Evolutionary conservation across 2,329 filamentous ascomycete genomes (phyloP).

Genomic region (Botrytis cinerea): DNA sequence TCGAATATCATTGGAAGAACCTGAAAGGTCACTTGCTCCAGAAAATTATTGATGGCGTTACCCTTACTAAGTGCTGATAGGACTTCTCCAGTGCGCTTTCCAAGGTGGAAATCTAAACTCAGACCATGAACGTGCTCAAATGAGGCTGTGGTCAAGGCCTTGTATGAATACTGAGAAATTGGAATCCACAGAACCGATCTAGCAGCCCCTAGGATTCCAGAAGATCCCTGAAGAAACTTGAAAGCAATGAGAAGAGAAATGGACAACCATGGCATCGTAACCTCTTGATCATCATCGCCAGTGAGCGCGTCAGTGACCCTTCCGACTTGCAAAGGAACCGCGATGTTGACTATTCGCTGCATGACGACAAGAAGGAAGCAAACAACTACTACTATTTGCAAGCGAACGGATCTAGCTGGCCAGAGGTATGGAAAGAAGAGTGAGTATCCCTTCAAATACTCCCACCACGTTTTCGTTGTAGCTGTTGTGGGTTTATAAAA

Average conservation of each 20-base stretch:
- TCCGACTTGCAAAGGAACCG: conserved; percentile 82
- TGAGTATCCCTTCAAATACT: conserved; percentile 89
- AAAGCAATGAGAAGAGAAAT: conserved; percentile 77
- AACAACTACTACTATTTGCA: conserved; percentile 77
- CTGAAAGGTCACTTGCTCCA: conserved; percentile 95
- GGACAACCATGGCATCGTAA: conserved; percentile 65
- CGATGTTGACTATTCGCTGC: conserved; percentile 81
- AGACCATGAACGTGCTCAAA: conserved; percentile 97
- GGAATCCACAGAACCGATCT: conserved; percentile 92
- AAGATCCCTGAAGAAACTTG: conserved; percentile 82
- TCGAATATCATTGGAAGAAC: conserved; percentile 95
- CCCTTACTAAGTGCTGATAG: conserved; percentile 95
- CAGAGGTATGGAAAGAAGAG: conserved; percentile 96
- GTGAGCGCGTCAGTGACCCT: conserved; percentile 75
- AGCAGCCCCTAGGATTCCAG: conserved; percentile 80
- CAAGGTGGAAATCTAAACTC: conserved; percentile 93
- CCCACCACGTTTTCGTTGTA: conserved; percentile 90
- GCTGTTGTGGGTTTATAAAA: conserved; percentile 89
- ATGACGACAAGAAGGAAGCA: conserved; percentile 80
- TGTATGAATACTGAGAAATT: conserved; percentile 94
- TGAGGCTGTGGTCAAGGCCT: conserved; percentile 87
- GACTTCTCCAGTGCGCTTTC: conserved; percentile 95
- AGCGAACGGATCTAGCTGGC: conserved; percentile 75
- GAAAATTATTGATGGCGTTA: conserved; percentile 91
- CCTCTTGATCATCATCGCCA: conserved; percentile 50